phyloP scores from a whole-genome alignment of 768 basidiomycete genomes.

The Lactifluus rugatus region DNA sequence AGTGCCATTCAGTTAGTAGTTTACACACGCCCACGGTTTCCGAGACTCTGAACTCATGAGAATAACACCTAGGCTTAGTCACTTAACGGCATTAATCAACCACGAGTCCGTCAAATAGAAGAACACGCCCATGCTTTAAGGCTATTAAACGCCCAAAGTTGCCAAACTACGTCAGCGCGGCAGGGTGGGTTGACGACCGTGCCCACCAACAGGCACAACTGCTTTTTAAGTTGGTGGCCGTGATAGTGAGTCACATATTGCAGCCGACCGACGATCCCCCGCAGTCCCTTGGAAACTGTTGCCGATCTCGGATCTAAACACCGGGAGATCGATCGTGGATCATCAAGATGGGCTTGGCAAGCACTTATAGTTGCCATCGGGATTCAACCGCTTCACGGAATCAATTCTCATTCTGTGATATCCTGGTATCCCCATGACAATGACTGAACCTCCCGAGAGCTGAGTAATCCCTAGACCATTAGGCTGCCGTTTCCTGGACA shows the following conservation, averaged over 20 bases:
- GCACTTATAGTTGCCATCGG: too few relatives aligned
- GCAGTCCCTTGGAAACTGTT: neutral
- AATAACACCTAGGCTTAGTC: neutral
- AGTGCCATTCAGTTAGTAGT: too few relatives aligned
- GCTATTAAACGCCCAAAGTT: neutral
- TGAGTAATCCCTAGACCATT: too few relatives aligned
- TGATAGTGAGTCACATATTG: neutral
- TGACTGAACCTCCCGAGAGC: too few relatives aligned
- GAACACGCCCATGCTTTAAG: neutral
- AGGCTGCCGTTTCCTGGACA: too few relatives aligned
- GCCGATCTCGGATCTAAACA: neutral
- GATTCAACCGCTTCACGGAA: neutral
- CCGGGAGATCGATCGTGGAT: neutral
- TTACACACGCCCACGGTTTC: too few relatives aligned
- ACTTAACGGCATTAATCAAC: neutral
- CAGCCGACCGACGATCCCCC: neutral
- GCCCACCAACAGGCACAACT: too few relatives aligned
- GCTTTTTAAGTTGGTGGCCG: neutral
- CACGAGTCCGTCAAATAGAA: neutral
- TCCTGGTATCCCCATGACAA: too few relatives aligned
- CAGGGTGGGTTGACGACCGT: too few relatives aligned
- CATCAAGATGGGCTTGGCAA: neutral
- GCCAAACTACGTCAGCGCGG: neutral
- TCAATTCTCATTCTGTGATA: neutral
- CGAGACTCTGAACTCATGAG: too few relatives aligned